These are phyloP conservation scores for Meira miltonrushii DNA, from an alignment of 1,284 basidiomycete genomes.

Conservation along the genomic window DNA sequence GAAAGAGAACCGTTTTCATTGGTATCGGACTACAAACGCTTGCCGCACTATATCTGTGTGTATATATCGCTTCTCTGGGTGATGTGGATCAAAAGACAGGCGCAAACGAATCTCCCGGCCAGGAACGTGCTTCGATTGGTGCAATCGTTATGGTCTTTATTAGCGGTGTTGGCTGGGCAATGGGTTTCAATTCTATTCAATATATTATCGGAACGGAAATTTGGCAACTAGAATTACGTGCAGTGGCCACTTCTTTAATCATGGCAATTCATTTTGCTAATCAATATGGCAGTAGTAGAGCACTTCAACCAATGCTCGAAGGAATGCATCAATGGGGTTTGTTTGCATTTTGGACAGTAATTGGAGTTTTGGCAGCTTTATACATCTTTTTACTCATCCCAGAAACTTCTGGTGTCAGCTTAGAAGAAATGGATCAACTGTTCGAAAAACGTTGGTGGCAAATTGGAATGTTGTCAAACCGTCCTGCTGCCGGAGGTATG, in stretches of 20 bases:
- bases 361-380: background rate
- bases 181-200: constrained; percentile 37
- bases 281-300: constrained; percentile 26
- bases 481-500: constrained; percentile 9
- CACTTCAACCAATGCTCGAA: constrained; percentile 7
- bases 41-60: constrained; percentile 26
- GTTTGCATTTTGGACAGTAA: background rate
- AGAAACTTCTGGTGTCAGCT: constrained; percentile 26
- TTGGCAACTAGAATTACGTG: constrained; percentile 19
- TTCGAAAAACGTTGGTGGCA: constrained; percentile 31
- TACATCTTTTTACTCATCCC: constrained; percentile 32
- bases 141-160: constrained; percentile 37
- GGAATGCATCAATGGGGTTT: background rate
- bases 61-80: constrained; percentile 26
- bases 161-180: constrained; percentile 30
- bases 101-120: constrained; percentile 14
- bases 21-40: constrained; percentile 25
- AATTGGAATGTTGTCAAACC: constrained; percentile 25
- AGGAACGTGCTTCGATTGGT: constrained; percentile 14
- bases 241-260: background rate
- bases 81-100: constrained; percentile 24
- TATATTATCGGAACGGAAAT: constrained; percentile 32
- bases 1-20: constrained; percentile 27
- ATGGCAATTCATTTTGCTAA: constrained; percentile 23
- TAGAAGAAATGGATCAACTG: constrained; percentile 31